Evolutionary conservation across 805 yeast species (phyloP), one percentile per base, ranked within the genome.

Genomic region (Monosporozyma aerobia): DNA sequence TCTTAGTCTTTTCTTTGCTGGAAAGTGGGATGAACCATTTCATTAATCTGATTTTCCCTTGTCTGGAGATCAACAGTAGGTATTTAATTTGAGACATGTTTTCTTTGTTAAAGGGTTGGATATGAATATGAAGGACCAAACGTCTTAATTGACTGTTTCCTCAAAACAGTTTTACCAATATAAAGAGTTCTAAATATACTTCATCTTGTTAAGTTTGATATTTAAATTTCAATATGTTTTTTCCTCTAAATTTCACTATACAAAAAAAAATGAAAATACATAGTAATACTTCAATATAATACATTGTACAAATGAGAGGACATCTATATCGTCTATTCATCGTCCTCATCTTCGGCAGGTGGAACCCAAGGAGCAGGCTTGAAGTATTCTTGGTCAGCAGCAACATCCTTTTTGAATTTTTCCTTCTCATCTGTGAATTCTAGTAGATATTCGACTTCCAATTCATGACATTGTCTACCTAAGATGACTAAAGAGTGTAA

Each of bases 391-490:
- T 85, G 90, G 63, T 85, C 77, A 3, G 59, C 62, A 55, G 69
- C 67, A 48, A 78, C 80, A 54, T 71, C 67, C 16, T 64, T 55
- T 54, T 70, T 77, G 60, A 79, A 80, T 16, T 69, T 67, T 16
- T 72, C 80, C 58, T 68, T 74, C 54, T 88, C 77, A 53, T 80
- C 84, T 32, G 86, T 85, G 70, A 81, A 92, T 61, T 82, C 90
- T 55, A 83, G 73, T 66, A 94, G 71, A 64, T 84, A 92, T 59
- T 90, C 97, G 60, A 88, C 69, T 68, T 92, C 99, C 54, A 92
- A 77, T 56, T 92, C 98, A 64, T 92, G 99, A 25, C 90, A 90
- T 72, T 84, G 92, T 78, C 95, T 80, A 25, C 99, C 99, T 51
- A 92, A 75, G 72, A 92, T 83, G 49, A 92, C 82, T 61, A 92